Percentiles rank a stretch among this genome's conserved stretches.
These are phyloP conservation scores for Cylindrotheca closterium DNA, from an alignment of 108 stramenopile genomes.

Conservation along the genomic window DNA sequence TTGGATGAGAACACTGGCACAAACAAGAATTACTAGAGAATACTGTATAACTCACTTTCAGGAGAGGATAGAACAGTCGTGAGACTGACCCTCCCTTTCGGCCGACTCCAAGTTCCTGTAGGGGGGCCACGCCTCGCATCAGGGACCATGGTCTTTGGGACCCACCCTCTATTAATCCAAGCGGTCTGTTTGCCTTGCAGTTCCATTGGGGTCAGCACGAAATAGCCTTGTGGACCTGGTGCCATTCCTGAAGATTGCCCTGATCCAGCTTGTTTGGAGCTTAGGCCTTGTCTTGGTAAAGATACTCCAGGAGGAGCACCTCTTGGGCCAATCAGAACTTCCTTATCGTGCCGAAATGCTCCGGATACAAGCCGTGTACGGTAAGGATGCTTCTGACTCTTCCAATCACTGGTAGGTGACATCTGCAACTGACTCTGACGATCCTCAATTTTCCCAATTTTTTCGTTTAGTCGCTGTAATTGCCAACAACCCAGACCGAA, in stretches of 20 bases:
- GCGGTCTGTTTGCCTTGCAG: slow-evolving; percentile 38
- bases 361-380: slow-evolving; percentile 51
- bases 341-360: slow-evolving; percentile 52
- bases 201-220: slow-evolving; percentile 72
- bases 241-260: slow-evolving; percentile 48
- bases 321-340: slow-evolving; percentile 80
- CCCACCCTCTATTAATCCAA: slow-evolving; percentile 89
- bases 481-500: slow-evolving; percentile 85
- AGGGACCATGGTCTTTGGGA: slow-evolving; percentile 60
- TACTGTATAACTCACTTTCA: slow-evolving; percentile 36
- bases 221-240: slow-evolving; percentile 75
- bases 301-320: slow-evolving; percentile 78
- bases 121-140: slow-evolving; percentile 9
- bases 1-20: background rate
- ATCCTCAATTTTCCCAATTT: slow-evolving; percentile 52
- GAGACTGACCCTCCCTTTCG: slow-evolving; percentile 38
- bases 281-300: slow-evolving; percentile 10
- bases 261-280: slow-evolving; percentile 29
- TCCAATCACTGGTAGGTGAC: slow-evolving; percentile 36
- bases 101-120: slow-evolving; percentile 43
- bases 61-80: slow-evolving; percentile 49
- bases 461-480: slow-evolving; percentile 74
- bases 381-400: slow-evolving; percentile 31
- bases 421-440: slow-evolving; percentile 54
- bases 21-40: background rate